Conservation (phyloP, 2,329 filamentous ascomycete species). For the Boeremia exigua region DNA sequence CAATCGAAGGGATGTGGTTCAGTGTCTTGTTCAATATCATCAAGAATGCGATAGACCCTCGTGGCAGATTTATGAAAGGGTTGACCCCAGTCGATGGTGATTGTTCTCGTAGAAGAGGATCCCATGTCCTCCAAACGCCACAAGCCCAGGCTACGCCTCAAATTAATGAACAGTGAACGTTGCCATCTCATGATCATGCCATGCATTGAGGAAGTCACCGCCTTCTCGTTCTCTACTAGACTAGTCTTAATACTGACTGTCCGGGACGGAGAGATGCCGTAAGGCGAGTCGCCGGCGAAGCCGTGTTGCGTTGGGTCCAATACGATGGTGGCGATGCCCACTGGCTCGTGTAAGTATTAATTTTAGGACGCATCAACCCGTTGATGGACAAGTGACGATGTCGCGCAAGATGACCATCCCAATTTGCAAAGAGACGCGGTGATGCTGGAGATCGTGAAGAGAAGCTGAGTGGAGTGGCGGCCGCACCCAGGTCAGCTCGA, state of each 20-base stretch:
- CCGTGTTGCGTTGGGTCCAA: slow-evolving; percentile 11
- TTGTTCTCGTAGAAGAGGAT: slow-evolving; percentile 8
- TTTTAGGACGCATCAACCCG: slow-evolving; percentile 13
- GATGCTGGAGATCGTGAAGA: slow-evolving; percentile 1
- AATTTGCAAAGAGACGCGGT: slow-evolving; percentile 1
- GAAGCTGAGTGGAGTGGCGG: slow-evolving; percentile 6
- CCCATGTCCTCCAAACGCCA: slow-evolving; percentile 8
- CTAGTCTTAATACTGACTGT: slow-evolving; percentile 11
- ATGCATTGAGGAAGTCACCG: slow-evolving; percentile 17
- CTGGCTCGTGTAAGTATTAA: slow-evolving; percentile 15
- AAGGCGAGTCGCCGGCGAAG: slow-evolving; percentile 12
- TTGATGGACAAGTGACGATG: slow-evolving; percentile 7
- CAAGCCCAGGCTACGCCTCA: slow-evolving; percentile 11
- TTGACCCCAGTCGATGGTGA: neutral
- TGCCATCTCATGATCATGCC: slow-evolving; percentile 7
- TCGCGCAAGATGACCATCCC: slow-evolving; percentile 11
- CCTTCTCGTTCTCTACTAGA: slow-evolving; percentile 2
- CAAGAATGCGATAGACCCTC: neutral
- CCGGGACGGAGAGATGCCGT: slow-evolving; percentile 15
- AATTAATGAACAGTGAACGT: slow-evolving; percentile 13
- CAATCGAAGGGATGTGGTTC: neutral
- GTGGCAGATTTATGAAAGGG: neutral
- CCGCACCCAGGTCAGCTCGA: slow-evolving; percentile 3
- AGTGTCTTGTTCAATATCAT: neutral
- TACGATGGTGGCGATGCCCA: slow-evolving; percentile 12